Evolutionary conservation across 1,284 basidiomycete genomes (phyloP), one percentile per base, ranked within the genome.

Genomic region (Cutaneotrichosporon mucoides): DNA sequence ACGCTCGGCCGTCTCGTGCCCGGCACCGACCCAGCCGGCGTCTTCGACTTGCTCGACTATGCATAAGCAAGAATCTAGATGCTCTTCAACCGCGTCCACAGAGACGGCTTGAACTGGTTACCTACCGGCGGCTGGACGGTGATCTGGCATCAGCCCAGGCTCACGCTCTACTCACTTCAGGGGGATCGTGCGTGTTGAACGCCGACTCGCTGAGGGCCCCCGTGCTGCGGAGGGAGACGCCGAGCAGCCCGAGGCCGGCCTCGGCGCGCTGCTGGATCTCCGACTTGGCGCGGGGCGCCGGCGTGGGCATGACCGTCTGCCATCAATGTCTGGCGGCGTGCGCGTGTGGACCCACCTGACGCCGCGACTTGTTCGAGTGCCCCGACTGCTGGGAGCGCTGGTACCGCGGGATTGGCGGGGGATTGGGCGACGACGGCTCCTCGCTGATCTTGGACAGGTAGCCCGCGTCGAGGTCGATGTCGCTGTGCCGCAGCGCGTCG

Each of bases 101-200:
- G 11, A 13, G 44, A 46, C 15, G n/a, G 44, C 44, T 46, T 46
- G 24, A 40, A 40, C 24, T 24, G 15, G 46, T 41, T n/a, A 53
- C 57, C 33, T 52, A 58, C 57, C 2, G 57, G 57, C 6, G 57
- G 52, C 33, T 58, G 57, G 15, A 65, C 55, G 6, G 67, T 67
- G 61, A 75, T 50, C 57, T 58, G 41, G 10, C 12, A 33, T 53
- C 9, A 43, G 16, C 16, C 24, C 24, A 24, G 24, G 40, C 51
- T 43, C 3, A 4, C 11, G 12, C 2, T n/a, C 6, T 34, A 1
- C 5, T 13, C 51, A 4, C 24, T 24, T 24, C 24, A 24, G 24
- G 24, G 24, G 24, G 24, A 24, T 24, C 24, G 24, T 24, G 24
- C 24, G 24, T 24, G 24, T 24, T 24, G 24, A 24, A 24, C 24